phyloP scores from a whole-genome alignment of 2,329 filamentous ascomycete genomes.

The Huntiella bhutanensis region DNA sequence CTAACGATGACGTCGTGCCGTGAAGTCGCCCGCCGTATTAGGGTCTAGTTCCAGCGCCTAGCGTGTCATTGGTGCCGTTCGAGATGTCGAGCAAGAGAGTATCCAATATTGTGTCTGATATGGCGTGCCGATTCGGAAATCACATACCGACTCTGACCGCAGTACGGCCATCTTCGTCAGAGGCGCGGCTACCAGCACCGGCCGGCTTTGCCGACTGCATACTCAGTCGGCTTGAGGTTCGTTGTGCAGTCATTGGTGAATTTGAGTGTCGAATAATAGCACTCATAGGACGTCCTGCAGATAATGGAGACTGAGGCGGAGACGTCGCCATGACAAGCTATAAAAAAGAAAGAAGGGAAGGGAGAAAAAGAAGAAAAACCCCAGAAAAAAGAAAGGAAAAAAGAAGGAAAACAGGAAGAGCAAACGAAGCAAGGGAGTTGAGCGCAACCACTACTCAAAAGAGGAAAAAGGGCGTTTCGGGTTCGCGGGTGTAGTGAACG shows the following conservation, averaged over 20 bases:
- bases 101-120: not conserved
- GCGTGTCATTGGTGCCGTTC: too few species aligned
- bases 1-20: too few species aligned
- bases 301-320: slow-evolving; percentile 47
- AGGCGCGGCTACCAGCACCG: slow-evolving; percentile 58
- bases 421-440: not conserved
- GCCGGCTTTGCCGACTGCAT: slow-evolving; percentile 52
- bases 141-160: slow-evolving; percentile 90
- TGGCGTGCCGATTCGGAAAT: slow-evolving; percentile 2
- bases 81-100: not conserved
- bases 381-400: not conserved
- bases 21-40: too few species aligned
- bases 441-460: slow-evolving; percentile 4
- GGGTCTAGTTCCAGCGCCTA: too few species aligned
- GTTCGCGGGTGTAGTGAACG: slow-evolving; percentile 1
- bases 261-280: slow-evolving; percentile 48
- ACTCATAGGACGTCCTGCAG: slow-evolving; percentile 56
- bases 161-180: slow-evolving; percentile 77
- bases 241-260: slow-evolving; percentile 23
- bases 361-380: slow-evolving; percentile 1
- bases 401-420: not conserved
- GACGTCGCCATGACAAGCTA: slow-evolving; percentile 39
- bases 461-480: not conserved
- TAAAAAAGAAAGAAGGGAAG: slow-evolving; percentile 4
- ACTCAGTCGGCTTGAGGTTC: slow-evolving; percentile 74